These are phyloP conservation scores for Lolium perenne DNA, from an alignment of 176 grass and related monocot genomes.

Conservation along the genomic window DNA sequence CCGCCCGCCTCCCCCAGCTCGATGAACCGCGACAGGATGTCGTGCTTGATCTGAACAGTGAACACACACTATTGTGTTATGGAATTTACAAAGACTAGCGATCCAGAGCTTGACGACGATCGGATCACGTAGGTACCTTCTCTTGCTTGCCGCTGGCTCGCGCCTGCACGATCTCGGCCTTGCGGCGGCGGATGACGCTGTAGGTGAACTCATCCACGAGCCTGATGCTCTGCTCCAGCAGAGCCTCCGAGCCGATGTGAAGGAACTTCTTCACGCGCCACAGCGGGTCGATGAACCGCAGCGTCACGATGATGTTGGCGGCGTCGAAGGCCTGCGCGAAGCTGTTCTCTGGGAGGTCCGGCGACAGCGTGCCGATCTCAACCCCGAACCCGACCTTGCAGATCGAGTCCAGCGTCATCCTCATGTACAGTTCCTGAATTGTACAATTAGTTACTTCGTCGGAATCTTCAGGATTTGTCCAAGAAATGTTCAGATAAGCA, in stretches of 20 bases:
- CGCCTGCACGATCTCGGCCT: slow-evolving; percentile 72
- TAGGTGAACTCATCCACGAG: slow-evolving; percentile 91
- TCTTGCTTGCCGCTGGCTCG: slow-evolving; percentile 55
- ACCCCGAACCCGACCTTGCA: slow-evolving; percentile 91
- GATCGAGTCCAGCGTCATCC: slow-evolving; percentile 96
- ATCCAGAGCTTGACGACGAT: neutral
- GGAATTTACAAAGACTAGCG: neutral
- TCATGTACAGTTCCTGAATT: slow-evolving; percentile 83
- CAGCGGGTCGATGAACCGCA: slow-evolving; percentile 86
- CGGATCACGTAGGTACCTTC: slow-evolving; percentile 36
- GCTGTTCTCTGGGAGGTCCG: slow-evolving; percentile 78
- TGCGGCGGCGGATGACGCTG: slow-evolving; percentile 71
- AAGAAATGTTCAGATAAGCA: neutral
- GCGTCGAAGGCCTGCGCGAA: slow-evolving; percentile 87
- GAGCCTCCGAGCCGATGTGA: slow-evolving; percentile 72
- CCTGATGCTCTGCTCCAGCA: slow-evolving; percentile 87
- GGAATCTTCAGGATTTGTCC: neutral
- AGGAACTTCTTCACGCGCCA: slow-evolving; percentile 84
- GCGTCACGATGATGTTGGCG: slow-evolving; percentile 81
- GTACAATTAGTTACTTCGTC: neutral
- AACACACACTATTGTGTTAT: neutral
- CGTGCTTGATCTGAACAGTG: slow-evolving; percentile 79
- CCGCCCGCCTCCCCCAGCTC: slow-evolving; percentile 68
- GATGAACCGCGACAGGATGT: slow-evolving; percentile 93
- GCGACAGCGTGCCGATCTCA: slow-evolving; percentile 84